Percentiles rank a stretch among this genome's conserved stretches.
Evolutionary conservation across 345 rosid species (phyloP).

Genomic region (Populus alba): DNA sequence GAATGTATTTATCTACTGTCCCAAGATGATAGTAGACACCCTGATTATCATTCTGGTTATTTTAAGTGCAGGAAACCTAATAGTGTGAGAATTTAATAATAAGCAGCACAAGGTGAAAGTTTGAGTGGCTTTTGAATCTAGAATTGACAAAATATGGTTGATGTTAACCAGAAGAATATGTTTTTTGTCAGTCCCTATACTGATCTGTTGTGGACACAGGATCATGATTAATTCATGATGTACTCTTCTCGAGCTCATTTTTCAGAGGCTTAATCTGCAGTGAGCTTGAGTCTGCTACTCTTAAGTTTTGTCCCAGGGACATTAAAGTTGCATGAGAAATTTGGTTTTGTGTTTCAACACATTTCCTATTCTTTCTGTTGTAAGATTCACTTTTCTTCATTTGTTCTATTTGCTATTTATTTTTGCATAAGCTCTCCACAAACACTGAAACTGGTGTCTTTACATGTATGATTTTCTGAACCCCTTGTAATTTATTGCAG

Average conservation of each 20-base stretch:
- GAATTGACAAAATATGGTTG: not conserved
- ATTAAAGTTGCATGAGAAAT: not conserved
- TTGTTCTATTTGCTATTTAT: not conserved
- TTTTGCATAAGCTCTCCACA: not conserved
- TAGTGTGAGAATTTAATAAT: not conserved
- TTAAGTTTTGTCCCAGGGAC: not conserved
- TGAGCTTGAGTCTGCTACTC: not conserved
- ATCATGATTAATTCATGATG: not conserved
- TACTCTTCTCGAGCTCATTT: not conserved
- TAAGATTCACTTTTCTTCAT: not conserved
- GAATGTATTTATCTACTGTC: not conserved
- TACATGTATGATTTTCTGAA: slow-evolving; percentile 7
- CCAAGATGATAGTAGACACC: not conserved
- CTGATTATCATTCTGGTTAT: not conserved
- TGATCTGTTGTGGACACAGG: not conserved
- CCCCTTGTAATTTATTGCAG: slow-evolving; percentile 41
- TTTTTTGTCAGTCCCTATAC: not conserved
- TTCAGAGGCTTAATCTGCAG: not conserved
- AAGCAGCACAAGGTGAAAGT: too few species aligned
- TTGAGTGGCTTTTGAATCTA: not conserved
- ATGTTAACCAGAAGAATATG: too few species aligned
- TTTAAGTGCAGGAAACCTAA: not conserved
- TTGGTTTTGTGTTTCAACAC: not conserved
- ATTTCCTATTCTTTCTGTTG: not conserved
- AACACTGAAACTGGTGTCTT: not conserved